Evolutionary conservation across 345 rosid species (phyloP).

Genomic region (Cochlearia excelsa): DNA sequence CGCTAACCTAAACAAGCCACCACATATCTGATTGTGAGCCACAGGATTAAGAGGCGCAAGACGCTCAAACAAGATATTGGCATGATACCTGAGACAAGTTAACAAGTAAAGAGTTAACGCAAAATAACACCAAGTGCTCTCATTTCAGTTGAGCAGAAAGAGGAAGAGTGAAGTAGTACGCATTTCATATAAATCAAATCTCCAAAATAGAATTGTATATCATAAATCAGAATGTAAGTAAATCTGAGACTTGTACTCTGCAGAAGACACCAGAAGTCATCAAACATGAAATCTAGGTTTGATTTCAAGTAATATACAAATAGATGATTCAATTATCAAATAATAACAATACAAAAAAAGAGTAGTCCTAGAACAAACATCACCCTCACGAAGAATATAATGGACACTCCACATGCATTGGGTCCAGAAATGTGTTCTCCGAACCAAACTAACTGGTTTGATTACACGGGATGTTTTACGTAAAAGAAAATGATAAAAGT

Average conservation of each 20-base stretch:
- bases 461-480: constrained; percentile 16
- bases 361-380: constrained; percentile 13
- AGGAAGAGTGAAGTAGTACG: constrained; percentile 4
- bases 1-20: constrained; percentile 73
- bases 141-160: constrained; percentile 18
- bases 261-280: constrained; percentile 17
- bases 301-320: constrained; percentile 17
- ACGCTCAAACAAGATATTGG: constrained; percentile 71
- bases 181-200: neutral
- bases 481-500: constrained; percentile 9
- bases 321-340: constrained; percentile 8
- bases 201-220: constrained; percentile 12
- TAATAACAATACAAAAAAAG: neutral
- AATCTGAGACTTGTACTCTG: constrained; percentile 9
- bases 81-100: constrained; percentile 69
- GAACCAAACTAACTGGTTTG: constrained; percentile 20
- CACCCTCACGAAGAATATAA: constrained; percentile 16
- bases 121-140: neutral
- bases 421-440: constrained; percentile 3
- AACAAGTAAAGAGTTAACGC: constrained; percentile 19
- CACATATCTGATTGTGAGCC: constrained; percentile 81
- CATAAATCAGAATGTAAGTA: constrained; percentile 5
- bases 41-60: constrained; percentile 86
- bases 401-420: constrained; percentile 20
- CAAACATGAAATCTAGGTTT: constrained; percentile 11